Percentiles rank a stretch among this genome's conserved stretches.
These are phyloP conservation scores for Linanthus parryae DNA, from an alignment of 148 eudicot species.

Conservation along the genomic window DNA sequence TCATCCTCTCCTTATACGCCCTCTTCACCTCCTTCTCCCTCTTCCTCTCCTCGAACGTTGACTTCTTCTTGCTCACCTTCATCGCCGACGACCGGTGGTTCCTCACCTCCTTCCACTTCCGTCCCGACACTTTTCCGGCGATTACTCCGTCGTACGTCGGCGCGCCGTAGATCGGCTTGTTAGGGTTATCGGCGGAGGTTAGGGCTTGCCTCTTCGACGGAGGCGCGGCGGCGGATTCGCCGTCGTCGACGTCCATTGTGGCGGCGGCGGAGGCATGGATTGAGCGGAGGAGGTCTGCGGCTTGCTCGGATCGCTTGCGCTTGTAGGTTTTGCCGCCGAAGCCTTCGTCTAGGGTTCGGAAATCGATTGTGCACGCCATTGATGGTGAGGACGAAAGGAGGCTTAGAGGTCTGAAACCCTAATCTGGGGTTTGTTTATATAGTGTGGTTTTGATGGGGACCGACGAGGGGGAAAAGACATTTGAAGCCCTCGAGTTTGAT, in stretches of 20 bases:
- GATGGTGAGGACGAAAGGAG: neutral
- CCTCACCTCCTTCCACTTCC: slow-evolving; percentile 77
- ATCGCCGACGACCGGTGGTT: slow-evolving; percentile 52
- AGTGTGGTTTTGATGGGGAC: too few relatives aligned
- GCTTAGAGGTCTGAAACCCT: too few relatives aligned
- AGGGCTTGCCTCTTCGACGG: slow-evolving; percentile 58
- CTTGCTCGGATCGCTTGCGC: slow-evolving; percentile 65
- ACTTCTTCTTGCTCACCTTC: slow-evolving; percentile 33
- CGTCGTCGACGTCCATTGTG: slow-evolving; percentile 19
- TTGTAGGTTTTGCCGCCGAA: slow-evolving; percentile 93
- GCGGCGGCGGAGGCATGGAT: neutral
- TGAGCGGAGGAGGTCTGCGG: slow-evolving; percentile 7
- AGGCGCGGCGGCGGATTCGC: neutral
- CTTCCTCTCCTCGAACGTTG: slow-evolving; percentile 40
- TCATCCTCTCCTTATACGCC: slow-evolving; percentile 69
- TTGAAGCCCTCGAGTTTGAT: too few relatives aligned
- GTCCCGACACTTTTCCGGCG: slow-evolving; percentile 78
- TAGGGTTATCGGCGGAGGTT: slow-evolving; percentile 38
- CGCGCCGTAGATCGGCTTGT: slow-evolving; percentile 58
- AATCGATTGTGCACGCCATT: slow-evolving; percentile 90
- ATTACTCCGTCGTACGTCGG: slow-evolving; percentile 93
- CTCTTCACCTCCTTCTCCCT: slow-evolving; percentile 60
- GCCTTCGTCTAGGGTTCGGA: slow-evolving; percentile 78
- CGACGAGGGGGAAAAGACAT: too few relatives aligned
- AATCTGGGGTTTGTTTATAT: too few relatives aligned